Percentiles rank a stretch among this genome's conserved stretches.
Conservation (phyloP, 2,329 filamentous ascomycete genomes). For the Fusarium subtropicale region DNA sequence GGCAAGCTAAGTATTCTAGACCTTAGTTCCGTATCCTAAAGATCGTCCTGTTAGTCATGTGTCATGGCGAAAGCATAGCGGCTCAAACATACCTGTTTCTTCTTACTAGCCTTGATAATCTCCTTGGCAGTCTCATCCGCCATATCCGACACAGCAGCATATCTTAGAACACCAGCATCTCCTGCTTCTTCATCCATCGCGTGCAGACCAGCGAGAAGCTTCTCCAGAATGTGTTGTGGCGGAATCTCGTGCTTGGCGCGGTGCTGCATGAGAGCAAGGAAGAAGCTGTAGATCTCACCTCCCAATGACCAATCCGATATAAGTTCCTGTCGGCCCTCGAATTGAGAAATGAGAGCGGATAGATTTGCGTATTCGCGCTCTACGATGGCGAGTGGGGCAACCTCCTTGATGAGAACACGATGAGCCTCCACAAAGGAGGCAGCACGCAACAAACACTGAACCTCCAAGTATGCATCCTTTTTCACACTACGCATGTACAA, state of each 20-base stretch:
- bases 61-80: not conserved
- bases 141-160: conserved; percentile 85
- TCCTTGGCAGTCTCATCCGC: conserved; percentile 76
- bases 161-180: conserved; percentile 63
- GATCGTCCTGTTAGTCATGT: conserved; percentile 35
- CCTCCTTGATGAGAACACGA: conserved; percentile 80
- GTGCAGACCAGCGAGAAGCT: conserved; percentile 66
- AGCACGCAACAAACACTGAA: conserved; percentile 83
- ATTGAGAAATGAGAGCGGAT: conserved; percentile 75
- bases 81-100: conserved; percentile 64
- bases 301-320: conserved; percentile 82
- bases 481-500: conserved; percentile 80
- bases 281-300: conserved; percentile 80
- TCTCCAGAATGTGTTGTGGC: conserved; percentile 63
- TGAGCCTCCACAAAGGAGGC: conserved; percentile 84
- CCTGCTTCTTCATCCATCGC: conserved; percentile 62
- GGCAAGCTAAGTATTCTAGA: conserved; percentile 67
- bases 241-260: conserved; percentile 56
- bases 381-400: conserved; percentile 85
- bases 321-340: conserved; percentile 69
- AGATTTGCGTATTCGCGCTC: conserved; percentile 81
- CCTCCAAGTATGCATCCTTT: conserved; percentile 76
- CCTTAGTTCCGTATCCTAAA: conserved; percentile 53
- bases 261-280: conserved; percentile 64
- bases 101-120: conserved; percentile 66